phyloP scores from a whole-genome alignment of 371 early-diverging fungal genomes.

The Apophysomyces variabilis region DNA sequence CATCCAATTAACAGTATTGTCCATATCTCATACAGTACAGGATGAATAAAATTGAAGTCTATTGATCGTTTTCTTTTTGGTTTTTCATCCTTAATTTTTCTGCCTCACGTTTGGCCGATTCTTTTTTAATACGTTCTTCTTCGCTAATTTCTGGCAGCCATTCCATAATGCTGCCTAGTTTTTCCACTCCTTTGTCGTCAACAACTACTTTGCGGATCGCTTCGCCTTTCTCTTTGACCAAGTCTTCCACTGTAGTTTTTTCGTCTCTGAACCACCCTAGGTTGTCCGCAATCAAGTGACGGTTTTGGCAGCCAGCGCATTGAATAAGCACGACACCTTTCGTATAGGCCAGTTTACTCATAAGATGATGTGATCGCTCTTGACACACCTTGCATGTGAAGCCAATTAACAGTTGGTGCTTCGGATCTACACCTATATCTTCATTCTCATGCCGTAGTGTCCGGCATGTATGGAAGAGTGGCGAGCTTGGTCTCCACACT shows the following conservation, averaged over 20 bases:
- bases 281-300: slow-evolving; percentile 96
- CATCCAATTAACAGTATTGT: no score
- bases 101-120: slow-evolving; percentile 31
- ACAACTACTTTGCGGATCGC: slow-evolving; percentile 59
- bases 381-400: slow-evolving; percentile 95
- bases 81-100: slow-evolving; percentile 23
- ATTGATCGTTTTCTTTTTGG: slow-evolving; percentile 16
- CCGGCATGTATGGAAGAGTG: slow-evolving; percentile 12
- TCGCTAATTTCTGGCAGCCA: slow-evolving; percentile 51
- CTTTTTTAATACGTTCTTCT: slow-evolving; percentile 45
- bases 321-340: slow-evolving; percentile 93
- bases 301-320: slow-evolving; percentile 90
- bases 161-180: slow-evolving; percentile 44
- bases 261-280: slow-evolving; percentile 88
- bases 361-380: slow-evolving; percentile 82
- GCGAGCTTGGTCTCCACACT: background rate
- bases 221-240: slow-evolving; percentile 85
- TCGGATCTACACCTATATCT: slow-evolving; percentile 33
- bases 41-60: background rate
- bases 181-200: slow-evolving; percentile 41
- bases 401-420: slow-evolving; percentile 80
- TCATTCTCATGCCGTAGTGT: slow-evolving; percentile 21
- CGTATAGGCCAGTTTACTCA: slow-evolving; percentile 90
- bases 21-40: no score
- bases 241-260: slow-evolving; percentile 80